These are phyloP conservation scores for Epichloe brachyelytri DNA, from an alignment of 2,329 filamentous ascomycete species.

Conservation along the genomic window DNA sequence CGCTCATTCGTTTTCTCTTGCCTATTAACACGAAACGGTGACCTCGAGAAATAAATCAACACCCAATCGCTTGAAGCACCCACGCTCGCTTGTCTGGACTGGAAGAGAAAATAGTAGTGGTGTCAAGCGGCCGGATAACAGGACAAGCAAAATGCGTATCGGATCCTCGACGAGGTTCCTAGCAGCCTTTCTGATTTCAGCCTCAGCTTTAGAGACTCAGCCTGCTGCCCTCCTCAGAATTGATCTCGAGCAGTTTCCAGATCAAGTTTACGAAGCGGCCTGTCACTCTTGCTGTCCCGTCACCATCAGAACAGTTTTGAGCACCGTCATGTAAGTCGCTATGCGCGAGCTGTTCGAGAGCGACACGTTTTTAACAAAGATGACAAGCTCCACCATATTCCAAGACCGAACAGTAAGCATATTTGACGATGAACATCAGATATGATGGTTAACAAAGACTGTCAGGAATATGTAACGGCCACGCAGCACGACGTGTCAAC, in stretches of 20 bases:
- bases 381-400: slow-evolving; percentile 4
- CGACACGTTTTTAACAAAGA: not conserved
- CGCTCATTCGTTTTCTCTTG: not conserved
- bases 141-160: slow-evolving; percentile 1
- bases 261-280: not conserved
- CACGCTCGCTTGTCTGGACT: not conserved
- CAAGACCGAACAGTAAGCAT: slow-evolving; percentile 4
- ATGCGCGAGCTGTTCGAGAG: not conserved
- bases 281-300: slow-evolving; percentile 3
- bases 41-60: not conserved
- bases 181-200: not conserved
- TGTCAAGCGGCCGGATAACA: not conserved
- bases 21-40: not conserved
- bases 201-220: not conserved
- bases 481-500: slow-evolving; percentile 10
- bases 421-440: not conserved
- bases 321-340: slow-evolving; percentile 2
- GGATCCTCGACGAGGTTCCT: not conserved
- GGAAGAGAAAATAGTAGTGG: not conserved
- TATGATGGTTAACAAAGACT: not conserved
- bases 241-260: slow-evolving; percentile 1
- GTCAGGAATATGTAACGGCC: slow-evolving; percentile 7
- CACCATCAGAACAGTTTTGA: slow-evolving; percentile 3
- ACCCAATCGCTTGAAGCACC: not conserved
- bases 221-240: not conserved